Evolutionary conservation across 768 basidiomycete genomes (phyloP), one percentile per base, ranked within the genome.

Genomic region (Holtermanniella nyarrowii): DNA sequence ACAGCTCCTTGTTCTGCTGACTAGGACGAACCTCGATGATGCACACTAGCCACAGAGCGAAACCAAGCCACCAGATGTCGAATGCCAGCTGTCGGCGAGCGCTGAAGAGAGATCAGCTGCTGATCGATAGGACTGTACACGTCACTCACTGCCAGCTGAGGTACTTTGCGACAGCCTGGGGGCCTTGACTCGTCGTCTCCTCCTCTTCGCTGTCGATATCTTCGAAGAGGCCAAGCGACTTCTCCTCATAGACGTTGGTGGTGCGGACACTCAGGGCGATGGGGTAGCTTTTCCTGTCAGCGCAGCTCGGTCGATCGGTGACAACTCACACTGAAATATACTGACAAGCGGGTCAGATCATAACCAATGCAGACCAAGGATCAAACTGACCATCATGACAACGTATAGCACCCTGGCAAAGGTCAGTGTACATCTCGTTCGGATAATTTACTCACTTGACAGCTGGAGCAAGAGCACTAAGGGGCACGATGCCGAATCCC

Each of bases 51-150:
- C 90, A 89, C 12, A 96, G 71, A 0, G 87, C 88, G 12, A 88
- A 69, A 0, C 76, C 85, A 20, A 97, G 71, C 89, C 89, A 95
- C 93, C 91, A 95, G 80, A 96, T 88, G 71, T 95, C 88, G 57
- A 95, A 96, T 2, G 91, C 86, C 52, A 99, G 80, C 66, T 99
- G 93, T 59, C 70, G 52, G 14, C 67, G 57, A 16, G 68, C 70
- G 49, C 60, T 62, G 43, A 5, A 4, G 14, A 4, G 25, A 12
- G 4, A 18, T 54, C 50, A 59, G 37, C 42, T 23, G 14, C 11
- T 44, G 18, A 22, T 40, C 27, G 1, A 22, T 11, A 31, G 47
- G 3, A 18, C 25, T n/a, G 26, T 18, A 27, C 20, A 18, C 2
- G 11, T 0, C 13, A 59, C 64, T 60, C 46, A 66, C 64, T 71